These are phyloP conservation scores for Boletus tomentosulus DNA, from an alignment of 768 basidiomycete genomes.

Conservation along the genomic window DNA sequence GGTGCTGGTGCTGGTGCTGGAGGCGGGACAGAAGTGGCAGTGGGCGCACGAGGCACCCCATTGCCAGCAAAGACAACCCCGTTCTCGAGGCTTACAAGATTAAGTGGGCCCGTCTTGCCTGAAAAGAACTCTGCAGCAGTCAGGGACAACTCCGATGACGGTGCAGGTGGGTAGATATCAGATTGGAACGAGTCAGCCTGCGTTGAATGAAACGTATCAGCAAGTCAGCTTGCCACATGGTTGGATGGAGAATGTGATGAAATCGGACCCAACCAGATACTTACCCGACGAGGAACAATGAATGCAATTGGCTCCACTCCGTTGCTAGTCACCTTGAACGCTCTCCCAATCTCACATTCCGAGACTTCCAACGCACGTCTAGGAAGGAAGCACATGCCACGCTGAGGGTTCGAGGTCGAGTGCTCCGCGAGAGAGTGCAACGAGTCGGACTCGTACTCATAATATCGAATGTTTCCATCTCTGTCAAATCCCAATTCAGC, in stretches of 20 bases:
- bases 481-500: slow-evolving; percentile 36
- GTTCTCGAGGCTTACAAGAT: slow-evolving; percentile 76
- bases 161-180: slow-evolving; percentile 93
- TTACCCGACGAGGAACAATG: slow-evolving; percentile 88
- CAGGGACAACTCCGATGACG: slow-evolving; percentile 74
- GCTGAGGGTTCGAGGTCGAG: slow-evolving; percentile 88
- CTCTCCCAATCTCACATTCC: slow-evolving; percentile 93
- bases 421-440: slow-evolving; percentile 76
- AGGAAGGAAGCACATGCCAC: slow-evolving; percentile 96
- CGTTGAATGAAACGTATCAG: neutral
- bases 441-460: slow-evolving; percentile 87
- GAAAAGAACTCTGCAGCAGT: slow-evolving; percentile 82
- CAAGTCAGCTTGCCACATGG: neutral
- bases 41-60: slow-evolving; percentile 20
- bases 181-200: slow-evolving; percentile 95
- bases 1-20: slow-evolving; percentile 13
- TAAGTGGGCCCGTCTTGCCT: slow-evolving; percentile 75
- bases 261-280: slow-evolving; percentile 12
- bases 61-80: slow-evolving; percentile 43
- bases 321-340: slow-evolving; percentile 77
- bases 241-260: neutral
- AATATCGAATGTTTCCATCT: slow-evolving; percentile 98
- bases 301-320: slow-evolving; percentile 90
- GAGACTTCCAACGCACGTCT: slow-evolving; percentile 82
- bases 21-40: slow-evolving; percentile 28